A percentile compares a stretch with the other conserved stretches of the same genome.
These are phyloP conservation scores for Raphanus sativus DNA, from an alignment of 345 rosid species.

Conservation along the genomic window DNA sequence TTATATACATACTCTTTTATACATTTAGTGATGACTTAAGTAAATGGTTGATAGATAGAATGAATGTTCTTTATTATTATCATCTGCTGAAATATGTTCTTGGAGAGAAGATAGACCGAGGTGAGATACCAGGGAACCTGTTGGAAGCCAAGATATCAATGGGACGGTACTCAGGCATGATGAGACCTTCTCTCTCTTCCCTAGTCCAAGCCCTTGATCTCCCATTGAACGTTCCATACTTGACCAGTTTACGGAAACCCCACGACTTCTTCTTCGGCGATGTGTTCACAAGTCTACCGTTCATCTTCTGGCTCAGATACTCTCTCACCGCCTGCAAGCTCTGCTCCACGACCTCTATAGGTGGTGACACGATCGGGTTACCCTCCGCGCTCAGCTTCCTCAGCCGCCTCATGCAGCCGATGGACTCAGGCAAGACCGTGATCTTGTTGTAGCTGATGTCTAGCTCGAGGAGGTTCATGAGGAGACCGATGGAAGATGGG, in stretches of 20 bases:
- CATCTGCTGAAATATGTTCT: slow-evolving; percentile 46
- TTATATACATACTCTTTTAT: slow-evolving; percentile 25
- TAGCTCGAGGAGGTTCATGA: slow-evolving; percentile 64
- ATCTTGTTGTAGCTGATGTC: slow-evolving; percentile 83
- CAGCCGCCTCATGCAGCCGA: slow-evolving; percentile 71
- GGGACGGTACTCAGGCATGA: slow-evolving; percentile 49
- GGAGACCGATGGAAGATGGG: slow-evolving; percentile 51
- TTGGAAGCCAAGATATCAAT: slow-evolving; percentile 62
- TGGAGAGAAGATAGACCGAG: slow-evolving; percentile 66
- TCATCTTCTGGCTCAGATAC: slow-evolving; percentile 69
- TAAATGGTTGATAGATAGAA: slow-evolving; percentile 19
- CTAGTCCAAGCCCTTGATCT: slow-evolving; percentile 22
- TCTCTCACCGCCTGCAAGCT: slow-evolving; percentile 60
- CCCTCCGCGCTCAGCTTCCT: slow-evolving; percentile 70
- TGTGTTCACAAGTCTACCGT: slow-evolving; percentile 35
- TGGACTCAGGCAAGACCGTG: slow-evolving; percentile 58
- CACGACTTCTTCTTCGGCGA: slow-evolving; percentile 58
- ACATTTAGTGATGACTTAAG: slow-evolving; percentile 14
- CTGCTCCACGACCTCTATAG: slow-evolving; percentile 64
- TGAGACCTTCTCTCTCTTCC: slow-evolving; percentile 54
- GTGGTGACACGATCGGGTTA: slow-evolving; percentile 75
- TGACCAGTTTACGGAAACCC: slow-evolving; percentile 64
- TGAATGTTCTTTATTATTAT: slow-evolving; percentile 1
- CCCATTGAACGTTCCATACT: slow-evolving; percentile 57
- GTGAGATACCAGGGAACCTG: slow-evolving; percentile 55